phyloP scores from a whole-genome alignment of 768 basidiomycete genomes.

The Tricholoma sp. region DNA sequence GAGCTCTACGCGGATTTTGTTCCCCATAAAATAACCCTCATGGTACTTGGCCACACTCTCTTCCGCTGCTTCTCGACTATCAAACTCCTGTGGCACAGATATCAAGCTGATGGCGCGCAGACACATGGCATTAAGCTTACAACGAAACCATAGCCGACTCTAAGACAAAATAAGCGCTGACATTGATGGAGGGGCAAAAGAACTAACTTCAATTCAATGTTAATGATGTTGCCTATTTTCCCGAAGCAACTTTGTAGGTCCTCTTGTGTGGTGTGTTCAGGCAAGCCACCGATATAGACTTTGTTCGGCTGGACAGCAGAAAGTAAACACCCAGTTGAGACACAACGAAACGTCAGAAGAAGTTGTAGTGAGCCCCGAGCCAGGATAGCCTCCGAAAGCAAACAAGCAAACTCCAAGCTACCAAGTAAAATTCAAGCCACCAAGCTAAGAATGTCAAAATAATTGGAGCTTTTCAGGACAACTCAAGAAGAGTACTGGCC shows the following conservation, averaged over 20 bases:
- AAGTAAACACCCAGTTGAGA: constrained; percentile 64
- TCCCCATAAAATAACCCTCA: constrained; percentile 89
- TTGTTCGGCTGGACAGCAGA: constrained; percentile 85
- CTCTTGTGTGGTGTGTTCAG: constrained; percentile 81
- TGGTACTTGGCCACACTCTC: constrained; percentile 86
- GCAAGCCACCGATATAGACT: constrained; percentile 87
- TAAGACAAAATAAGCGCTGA: constrained; percentile 25
- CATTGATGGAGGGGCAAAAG: constrained; percentile 10
- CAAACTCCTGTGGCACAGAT: constrained; percentile 62
- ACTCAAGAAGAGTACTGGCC: constrained; percentile 32
- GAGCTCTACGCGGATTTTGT: constrained; percentile 84
- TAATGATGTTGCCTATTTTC: constrained; percentile 70
- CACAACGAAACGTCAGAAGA: constrained; percentile 44
- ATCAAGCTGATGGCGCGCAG: constrained; percentile 2
- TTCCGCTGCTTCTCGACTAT: constrained; percentile 73
- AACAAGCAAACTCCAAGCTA: constrained; percentile 19
- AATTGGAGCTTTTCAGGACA: constrained; percentile 24
- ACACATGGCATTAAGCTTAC: constrained; percentile 39
- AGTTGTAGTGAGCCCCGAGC: constrained; percentile 41
- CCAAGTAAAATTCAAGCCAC: constrained; percentile 22
- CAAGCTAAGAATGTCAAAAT: constrained; percentile 29
- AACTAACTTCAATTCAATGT: constrained; percentile 81
- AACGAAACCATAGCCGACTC: constrained; percentile 87
- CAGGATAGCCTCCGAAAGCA: constrained; percentile 35
- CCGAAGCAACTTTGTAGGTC: constrained; percentile 85